Evolutionary conservation across 768 basidiomycete species (phyloP), one percentile per base, ranked within the genome.

Genomic region (Tulasnella sp.): DNA sequence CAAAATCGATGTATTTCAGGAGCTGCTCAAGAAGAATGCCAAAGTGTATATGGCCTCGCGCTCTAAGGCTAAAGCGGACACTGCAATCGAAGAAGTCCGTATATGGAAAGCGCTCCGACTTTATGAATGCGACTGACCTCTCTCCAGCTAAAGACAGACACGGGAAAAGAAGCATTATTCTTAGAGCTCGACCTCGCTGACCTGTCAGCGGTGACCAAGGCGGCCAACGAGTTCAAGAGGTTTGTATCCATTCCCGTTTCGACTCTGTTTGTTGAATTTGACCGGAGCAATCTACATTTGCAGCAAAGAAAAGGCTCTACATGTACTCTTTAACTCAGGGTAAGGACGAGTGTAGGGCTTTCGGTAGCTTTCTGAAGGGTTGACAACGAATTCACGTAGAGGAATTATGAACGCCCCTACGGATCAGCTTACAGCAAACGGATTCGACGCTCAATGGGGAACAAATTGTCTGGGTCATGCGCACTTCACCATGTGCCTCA

Each of bases 21-120:
- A 51, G 23, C 51, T 51, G 11, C 51, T 51, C n/a, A 51, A 51
- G 51, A 80, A 80, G 69, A 70, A 79, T 32, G 82, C 81, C 42
- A 81, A 80, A 26, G 82, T 82, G 3, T 82, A 82, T 76, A 73
- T 82, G 44, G 79, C 72, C 3, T 57, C 77, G 37, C 57, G n/a
- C 73, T 81, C 77, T 11, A 40, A 55, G n/a, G 18, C 20, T 13
- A 73, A 67, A 44, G 77, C 77, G 9, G 77, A 78, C 57, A 55
- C 40, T 6, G 77, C 77, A n/a, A 77, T 82, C 40, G 55, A 37
- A 32, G 77, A 77, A 10, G 77, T 76, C 18, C 13, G 55, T 76
- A 2, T 42, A 20, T 40, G 35, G 32, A 5, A 11, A 13, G 1
- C 61, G 2, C 5, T 67, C 5, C 32, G 61, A 35, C 32, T 26